Base-by-base conservation (phyloP, 371 early-diverging fungal genomes). In the Mortierella sp. region DNA sequence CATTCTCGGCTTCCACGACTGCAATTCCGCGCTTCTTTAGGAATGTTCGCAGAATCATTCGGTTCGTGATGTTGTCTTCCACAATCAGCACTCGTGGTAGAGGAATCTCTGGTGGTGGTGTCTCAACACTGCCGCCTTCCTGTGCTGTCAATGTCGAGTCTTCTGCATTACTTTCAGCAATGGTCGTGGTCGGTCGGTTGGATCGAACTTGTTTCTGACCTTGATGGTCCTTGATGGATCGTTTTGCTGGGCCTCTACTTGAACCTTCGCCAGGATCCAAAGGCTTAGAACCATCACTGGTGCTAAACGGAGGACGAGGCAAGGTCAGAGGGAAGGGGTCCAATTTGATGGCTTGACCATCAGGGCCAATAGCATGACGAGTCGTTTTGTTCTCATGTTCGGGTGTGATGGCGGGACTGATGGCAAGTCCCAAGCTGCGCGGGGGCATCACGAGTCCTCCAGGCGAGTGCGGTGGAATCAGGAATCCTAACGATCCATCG, bases 1-100 rank as follows among this genome's bases (percentile, higher is more conserved):
- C 81, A 28, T 81, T 79, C 52, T 79, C 81, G 28, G 81, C 81
- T 45, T 81, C 81, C 1, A 77, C 80, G 34, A 71, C 77, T 13
- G 50, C 48, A 52, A 81, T 66, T 10, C 79, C 79, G 3, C 71
- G 77, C 57, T 71, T 79, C 63, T 71, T 76, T 40, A 80, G 54
- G 51, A 80, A 80, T 13, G 67, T 81, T 2, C 64, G 53, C 43
- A 81, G 54, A 22, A 81, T 81, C 77, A 79, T 76, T 40, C 81
- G 53, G 56, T 81, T 81, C 12, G 76, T 67, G 24, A 63, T 61
- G 48, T 81, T 81, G 64, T 81, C 81, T 41, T 81, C 81, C 9
- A 81, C 78, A 48, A 81, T 71, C 39, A 81, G 44, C 40, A 81
- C 81, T 22, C 68, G 63, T 1, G 77, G 79, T 13, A 51, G 21